phyloP scores from a whole-genome alignment of 306 rosid species.

The Potentilla sterilis region DNA sequence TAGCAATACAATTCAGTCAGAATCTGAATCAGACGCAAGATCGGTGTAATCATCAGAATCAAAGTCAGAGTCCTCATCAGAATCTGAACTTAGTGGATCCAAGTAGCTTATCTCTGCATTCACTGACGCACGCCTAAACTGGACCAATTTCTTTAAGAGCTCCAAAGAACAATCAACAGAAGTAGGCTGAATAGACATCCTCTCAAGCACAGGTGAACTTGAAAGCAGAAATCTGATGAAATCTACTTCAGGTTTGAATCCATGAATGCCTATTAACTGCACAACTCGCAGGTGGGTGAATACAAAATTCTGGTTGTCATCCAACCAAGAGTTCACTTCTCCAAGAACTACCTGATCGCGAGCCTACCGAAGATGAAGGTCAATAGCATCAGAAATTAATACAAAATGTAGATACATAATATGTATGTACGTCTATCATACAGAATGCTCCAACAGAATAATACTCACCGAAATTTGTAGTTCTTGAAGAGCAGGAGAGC shows the following conservation, averaged over 20 bases:
- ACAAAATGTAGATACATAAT: neutral
- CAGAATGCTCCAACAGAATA: neutral
- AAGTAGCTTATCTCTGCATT: conserved; percentile 49
- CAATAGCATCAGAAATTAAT: neutral
- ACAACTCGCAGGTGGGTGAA: conserved; percentile 41
- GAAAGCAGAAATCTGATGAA: conserved; percentile 48
- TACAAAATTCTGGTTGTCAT: conserved; percentile 26
- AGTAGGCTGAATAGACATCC: conserved; percentile 50
- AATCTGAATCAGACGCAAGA: conserved; percentile 3
- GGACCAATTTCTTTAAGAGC: conserved; percentile 45
- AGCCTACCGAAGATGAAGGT: conserved; percentile 30
- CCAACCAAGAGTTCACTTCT: conserved; percentile 26
- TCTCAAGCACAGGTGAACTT: conserved; percentile 48
- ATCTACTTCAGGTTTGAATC: conserved; percentile 45
- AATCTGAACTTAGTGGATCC: conserved; percentile 22
- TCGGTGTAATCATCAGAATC: conserved; percentile 6
- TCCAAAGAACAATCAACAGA: conserved; percentile 18
- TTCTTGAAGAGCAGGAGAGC: conserved; percentile 54
- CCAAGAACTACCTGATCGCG: conserved; percentile 18
- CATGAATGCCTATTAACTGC: conserved; percentile 42
- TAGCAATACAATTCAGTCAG: neutral
- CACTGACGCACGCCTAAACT: conserved; percentile 46
- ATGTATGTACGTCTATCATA: neutral
- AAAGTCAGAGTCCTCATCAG: conserved; percentile 3
- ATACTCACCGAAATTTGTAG: conserved; percentile 53